Conservation (phyloP, 2,329 filamentous ascomycete genomes). For the Trichoderma atroviride region DNA sequence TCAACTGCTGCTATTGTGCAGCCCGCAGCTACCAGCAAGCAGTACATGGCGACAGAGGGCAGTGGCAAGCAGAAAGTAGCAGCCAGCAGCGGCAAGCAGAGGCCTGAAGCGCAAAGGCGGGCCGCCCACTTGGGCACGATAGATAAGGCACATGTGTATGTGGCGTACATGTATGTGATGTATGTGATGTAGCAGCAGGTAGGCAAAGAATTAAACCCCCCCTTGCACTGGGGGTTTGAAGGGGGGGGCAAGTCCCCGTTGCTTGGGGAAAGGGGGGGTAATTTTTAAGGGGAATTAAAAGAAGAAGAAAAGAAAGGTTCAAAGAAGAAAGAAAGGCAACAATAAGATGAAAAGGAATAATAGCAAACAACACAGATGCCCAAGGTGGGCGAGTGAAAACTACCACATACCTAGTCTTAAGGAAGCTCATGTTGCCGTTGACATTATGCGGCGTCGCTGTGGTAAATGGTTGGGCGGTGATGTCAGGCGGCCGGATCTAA, state of each 20-base stretch:
- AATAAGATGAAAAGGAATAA: background rate
- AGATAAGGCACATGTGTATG: background rate
- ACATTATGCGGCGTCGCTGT: conserved; percentile 40
- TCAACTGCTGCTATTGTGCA: background rate
- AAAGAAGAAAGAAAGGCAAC: background rate
- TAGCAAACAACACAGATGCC: background rate
- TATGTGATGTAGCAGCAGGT: background rate
- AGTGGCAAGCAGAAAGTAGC: background rate
- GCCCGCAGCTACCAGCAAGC: background rate
- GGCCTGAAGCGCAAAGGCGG: background rate
- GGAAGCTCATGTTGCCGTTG: conserved; percentile 46
- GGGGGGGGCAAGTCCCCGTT: background rate
- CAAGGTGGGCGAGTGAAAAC: conserved; percentile 30
- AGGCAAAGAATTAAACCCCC: background rate
- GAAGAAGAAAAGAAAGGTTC: background rate
- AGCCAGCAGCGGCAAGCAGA: background rate
- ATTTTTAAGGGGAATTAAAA: background rate
- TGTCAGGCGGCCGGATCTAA: conserved; percentile 6
- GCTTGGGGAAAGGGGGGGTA: background rate
- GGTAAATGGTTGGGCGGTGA: conserved; percentile 21
- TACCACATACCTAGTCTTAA: conserved; percentile 45
- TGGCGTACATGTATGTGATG: background rate
- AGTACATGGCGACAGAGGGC: background rate
- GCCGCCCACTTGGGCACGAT: conserved; percentile 22
- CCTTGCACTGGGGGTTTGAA: background rate